These are phyloP conservation scores for Rhodomyrtus psidioides DNA, from an alignment of 441 rosid genomes.

Conservation along the genomic window DNA sequence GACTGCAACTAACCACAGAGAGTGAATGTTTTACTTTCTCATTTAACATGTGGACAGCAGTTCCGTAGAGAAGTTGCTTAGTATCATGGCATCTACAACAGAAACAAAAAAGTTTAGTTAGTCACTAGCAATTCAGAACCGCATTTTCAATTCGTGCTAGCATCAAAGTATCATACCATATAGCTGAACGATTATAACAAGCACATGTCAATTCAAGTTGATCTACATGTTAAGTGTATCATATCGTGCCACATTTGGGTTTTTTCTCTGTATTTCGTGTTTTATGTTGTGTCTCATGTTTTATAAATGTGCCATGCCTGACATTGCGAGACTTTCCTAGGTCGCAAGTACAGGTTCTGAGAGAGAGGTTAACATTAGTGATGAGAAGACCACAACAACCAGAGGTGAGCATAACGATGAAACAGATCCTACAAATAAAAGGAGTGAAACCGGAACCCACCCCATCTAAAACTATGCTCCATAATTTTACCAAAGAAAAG, in stretches of 20 bases:
- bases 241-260: neutral
- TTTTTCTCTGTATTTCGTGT: neutral
- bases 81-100: conserved; percentile 48
- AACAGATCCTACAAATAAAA: neutral
- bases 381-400: neutral
- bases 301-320: neutral
- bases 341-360: neutral
- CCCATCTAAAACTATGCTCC: neutral
- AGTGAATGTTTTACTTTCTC: conserved; percentile 45
- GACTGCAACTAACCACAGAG: conserved; percentile 30
- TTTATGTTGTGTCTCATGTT: neutral
- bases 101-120: neutral
- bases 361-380: neutral
- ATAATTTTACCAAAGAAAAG: neutral
- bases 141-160: neutral
- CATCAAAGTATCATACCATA: neutral
- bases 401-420: neutral
- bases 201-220: neutral
- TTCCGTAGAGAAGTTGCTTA: conserved; percentile 19
- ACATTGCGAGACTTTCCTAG: neutral
- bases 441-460: neutral
- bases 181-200: neutral
- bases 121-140: neutral
- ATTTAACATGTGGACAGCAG: conserved; percentile 17
- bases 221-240: neutral